Percentiles rank a stretch among this genome's conserved stretches.
Evolutionary conservation across 2,329 filamentous ascomycete genomes (phyloP).

Genomic region (Davidsoniella virescens): DNA sequence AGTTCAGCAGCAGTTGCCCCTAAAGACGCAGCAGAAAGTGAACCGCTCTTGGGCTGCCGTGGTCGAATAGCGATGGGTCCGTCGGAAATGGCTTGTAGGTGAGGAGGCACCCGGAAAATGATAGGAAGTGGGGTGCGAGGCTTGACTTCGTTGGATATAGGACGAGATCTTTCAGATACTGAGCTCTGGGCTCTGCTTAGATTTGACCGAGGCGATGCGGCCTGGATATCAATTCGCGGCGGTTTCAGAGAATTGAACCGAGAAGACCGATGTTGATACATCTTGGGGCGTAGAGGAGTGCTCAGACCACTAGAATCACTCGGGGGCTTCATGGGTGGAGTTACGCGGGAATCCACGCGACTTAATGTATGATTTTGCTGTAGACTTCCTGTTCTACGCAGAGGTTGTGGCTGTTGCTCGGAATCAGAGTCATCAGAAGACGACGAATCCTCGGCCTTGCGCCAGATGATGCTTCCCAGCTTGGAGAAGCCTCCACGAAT

Average conservation of each 20-base stretch:
- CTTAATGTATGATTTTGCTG: neutral
- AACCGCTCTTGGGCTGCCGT: conserved; percentile 2
- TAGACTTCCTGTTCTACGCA: neutral
- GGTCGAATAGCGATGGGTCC: conserved; percentile 14
- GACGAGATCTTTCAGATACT: neutral
- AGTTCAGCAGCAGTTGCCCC: conserved; percentile 1
- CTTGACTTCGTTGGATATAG: conserved; percentile 25
- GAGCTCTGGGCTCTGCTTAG: conserved; percentile 1
- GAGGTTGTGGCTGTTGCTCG: conserved; percentile 18
- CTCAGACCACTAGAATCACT: neutral
- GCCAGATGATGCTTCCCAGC: conserved; percentile 41
- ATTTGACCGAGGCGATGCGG: conserved; percentile 20
- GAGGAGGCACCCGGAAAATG: conserved; percentile 2
- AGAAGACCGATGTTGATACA: conserved; percentile 24
- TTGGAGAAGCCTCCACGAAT: conserved; percentile 44
- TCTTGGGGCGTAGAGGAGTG: conserved; percentile 18
- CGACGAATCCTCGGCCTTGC: conserved; percentile 26
- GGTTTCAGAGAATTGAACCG: conserved; percentile 34
- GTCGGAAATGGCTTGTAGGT: conserved; percentile 11
- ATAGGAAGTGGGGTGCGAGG: conserved; percentile 13
- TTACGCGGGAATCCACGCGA: neutral
- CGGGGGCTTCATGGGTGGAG: too few relatives aligned
- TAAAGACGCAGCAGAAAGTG: neutral
- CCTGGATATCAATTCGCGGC: conserved; percentile 31
- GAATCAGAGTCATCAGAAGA: conserved; percentile 30